phyloP scores from a whole-genome alignment of 169 alveolate species.

The Plasmodium billcollinsi region DNA sequence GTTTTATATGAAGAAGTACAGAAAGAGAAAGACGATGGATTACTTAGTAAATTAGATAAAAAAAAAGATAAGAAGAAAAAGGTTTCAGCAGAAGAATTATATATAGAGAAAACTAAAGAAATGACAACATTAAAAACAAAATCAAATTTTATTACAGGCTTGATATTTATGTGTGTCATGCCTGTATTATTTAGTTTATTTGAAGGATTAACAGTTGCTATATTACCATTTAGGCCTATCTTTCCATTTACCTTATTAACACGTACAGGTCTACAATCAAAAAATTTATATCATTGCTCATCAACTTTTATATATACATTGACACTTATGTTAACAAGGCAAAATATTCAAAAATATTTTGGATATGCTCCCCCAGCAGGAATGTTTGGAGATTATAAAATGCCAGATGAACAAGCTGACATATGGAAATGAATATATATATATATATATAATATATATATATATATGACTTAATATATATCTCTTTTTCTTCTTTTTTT shows the following conservation, averaged over 20 bases:
- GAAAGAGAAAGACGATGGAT: conserved; percentile 76
- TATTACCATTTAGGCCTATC: conserved; percentile 86
- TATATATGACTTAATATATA: not conserved
- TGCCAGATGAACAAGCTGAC: conserved; percentile 77
- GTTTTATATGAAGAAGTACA: conserved; percentile 69
- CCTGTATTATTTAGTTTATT: conserved; percentile 86
- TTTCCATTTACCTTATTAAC: conserved; percentile 81
- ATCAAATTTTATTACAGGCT: conserved; percentile 82
- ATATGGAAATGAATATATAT: conserved; percentile 59
- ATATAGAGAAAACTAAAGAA: conserved; percentile 57
- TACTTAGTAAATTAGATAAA: conserved; percentile 59
- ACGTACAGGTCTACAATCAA: conserved; percentile 79
- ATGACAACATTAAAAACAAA: conserved; percentile 71
- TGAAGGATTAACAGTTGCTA: conserved; percentile 85
- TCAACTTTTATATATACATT: conserved; percentile 87
- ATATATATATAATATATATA: not conserved
- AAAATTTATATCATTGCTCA: conserved; percentile 82
- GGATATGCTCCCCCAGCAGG: conserved; percentile 83
- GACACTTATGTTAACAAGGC: conserved; percentile 82
- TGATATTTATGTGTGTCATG: conserved; percentile 86
- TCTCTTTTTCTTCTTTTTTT: not conserved
- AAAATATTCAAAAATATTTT: conserved; percentile 77
- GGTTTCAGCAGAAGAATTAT: conserved; percentile 51
- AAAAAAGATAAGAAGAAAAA: conserved; percentile 50
- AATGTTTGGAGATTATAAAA: conserved; percentile 74